phyloP scores from a whole-genome alignment of 1,284 basidiomycete genomes.

The Sutorius eximius region DNA sequence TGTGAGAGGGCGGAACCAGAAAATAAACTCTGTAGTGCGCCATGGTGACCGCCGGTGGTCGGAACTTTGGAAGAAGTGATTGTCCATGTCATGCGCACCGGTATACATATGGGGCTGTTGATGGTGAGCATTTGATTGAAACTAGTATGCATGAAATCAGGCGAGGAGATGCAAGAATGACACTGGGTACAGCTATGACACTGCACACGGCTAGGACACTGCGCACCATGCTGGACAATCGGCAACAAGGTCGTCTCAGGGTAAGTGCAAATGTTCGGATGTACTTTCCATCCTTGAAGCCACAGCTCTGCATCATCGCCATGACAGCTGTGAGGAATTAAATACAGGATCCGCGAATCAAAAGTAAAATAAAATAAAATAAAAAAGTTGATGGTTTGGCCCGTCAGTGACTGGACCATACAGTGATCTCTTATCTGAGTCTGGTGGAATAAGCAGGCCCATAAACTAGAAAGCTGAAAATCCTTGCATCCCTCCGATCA shows the following conservation, averaged over 20 bases:
- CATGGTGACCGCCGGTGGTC: background rate
- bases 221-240: background rate
- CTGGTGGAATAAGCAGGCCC: background rate
- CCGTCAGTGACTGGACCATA: background rate
- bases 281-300: background rate
- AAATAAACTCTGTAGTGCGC: background rate
- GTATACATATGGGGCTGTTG: background rate
- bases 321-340: background rate
- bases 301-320: background rate
- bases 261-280: background rate
- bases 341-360: background rate
- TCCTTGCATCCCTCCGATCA: conserved; percentile 1
- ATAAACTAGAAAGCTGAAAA: background rate
- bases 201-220: background rate
- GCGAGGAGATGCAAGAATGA: background rate
- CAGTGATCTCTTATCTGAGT: background rate
- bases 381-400: background rate
- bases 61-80: background rate
- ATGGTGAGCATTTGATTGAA: background rate
- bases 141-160: background rate
- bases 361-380: background rate
- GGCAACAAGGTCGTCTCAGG: background rate
- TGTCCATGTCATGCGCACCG: background rate
- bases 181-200: background rate
- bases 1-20: background rate